Base-by-base conservation (phyloP, 352 stramenopile species). In the Phytophthora ramorum region DNA sequence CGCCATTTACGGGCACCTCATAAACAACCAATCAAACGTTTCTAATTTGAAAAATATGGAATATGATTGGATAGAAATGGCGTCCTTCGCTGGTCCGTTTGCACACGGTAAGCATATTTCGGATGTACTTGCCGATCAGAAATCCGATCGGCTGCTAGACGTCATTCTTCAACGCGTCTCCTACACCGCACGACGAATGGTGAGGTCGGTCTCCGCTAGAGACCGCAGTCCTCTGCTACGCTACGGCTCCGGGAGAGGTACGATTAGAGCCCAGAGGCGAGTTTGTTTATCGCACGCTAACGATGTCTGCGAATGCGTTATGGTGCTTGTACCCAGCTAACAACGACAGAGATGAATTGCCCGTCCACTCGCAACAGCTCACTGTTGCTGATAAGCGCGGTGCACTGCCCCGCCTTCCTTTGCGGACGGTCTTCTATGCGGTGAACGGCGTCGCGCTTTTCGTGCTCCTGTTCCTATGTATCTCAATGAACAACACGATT, bases 401-500 rank as follows among this genome's bases (percentile, higher is more conserved):
- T 20, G 14, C 35, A n/a, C n/a, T 57, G 4, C 22, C 19, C 16
- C 46, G 37, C 38, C 16, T 82, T 56, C 55, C 50, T 20, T 69
- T 66, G 62, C 71, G 55, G 75, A 85, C 49, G 32, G 61, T 83
- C 17, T 79, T 92, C 41, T 85, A 87, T 12, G 75, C 70, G 8
- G 38, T 92, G 16, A 92, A 92, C 57, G 81, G 79, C 34, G 53
- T 85, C 12, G 84, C 73, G 2, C 66, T 89, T 14, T 66, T 91
- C 12, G 80, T 76, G 40, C 66, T 93, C 35, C 66, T 90, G 20
- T 71, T 62, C n/a, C 38, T 83, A 26, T 93, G 82, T 38, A 48
- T 93, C 43, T 91, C 84, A 22, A 91, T 91, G 79, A 79, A 90
- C 77, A 83, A 74, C 73, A 89, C 80, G 12, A 90, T 91, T 53